These are phyloP conservation scores for Gigaspora rosea DNA, from an alignment of 192 early-diverging fungal species.

Conservation along the genomic window DNA sequence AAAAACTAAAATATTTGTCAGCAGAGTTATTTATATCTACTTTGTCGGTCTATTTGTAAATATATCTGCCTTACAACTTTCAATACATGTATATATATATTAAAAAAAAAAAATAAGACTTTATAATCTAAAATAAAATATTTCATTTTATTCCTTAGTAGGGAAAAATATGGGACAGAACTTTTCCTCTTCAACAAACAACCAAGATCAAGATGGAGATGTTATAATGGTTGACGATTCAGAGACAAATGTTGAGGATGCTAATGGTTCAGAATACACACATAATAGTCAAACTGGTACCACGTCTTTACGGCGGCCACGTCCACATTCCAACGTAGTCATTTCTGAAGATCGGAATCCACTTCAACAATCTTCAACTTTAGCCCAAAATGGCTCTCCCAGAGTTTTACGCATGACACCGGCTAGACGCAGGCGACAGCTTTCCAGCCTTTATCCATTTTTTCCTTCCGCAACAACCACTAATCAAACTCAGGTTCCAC, in stretches of 20 bases:
- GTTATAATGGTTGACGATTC: constrained; percentile 21
- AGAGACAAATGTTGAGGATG: neutral
- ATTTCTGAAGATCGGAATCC: neutral
- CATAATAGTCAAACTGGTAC: neutral
- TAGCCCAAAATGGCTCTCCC: neutral
- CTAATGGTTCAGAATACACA: neutral
- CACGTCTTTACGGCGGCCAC: neutral
- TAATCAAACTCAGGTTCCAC: constrained; percentile 9
- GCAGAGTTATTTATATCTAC: too few relatives aligned
- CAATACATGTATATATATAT: too few relatives aligned
- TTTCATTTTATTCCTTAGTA: neutral
- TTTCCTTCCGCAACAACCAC: constrained; percentile 8
- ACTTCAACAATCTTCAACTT: neutral
- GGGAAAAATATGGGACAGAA: constrained; percentile 7
- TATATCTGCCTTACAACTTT: too few relatives aligned
- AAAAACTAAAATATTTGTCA: too few relatives aligned
- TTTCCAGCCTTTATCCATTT: constrained; percentile 12
- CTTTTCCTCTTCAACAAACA: constrained; percentile 4
- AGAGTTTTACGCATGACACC: constrained; percentile 22
- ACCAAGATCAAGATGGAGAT: constrained; percentile 26
- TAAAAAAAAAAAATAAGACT: too few relatives aligned
- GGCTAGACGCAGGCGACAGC: constrained; percentile 13
- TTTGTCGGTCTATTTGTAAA: too few relatives aligned
- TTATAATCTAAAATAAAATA: neutral
- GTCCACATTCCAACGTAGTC: neutral